Base-by-base conservation (phyloP, 495 filamentous ascomycete species). In the Pyronema omphalodes region DNA sequence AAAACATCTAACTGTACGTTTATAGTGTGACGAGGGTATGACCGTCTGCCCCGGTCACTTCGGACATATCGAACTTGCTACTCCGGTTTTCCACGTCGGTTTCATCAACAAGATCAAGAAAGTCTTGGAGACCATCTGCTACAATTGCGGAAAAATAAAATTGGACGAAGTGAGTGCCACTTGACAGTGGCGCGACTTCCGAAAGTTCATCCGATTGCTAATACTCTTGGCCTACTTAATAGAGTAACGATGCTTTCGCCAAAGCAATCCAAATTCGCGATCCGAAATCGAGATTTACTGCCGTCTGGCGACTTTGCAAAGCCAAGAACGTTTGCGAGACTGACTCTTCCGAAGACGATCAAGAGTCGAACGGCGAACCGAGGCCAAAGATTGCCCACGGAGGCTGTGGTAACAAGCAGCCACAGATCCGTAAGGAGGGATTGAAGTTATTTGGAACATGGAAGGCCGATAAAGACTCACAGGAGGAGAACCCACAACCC, bases 41-140 rank as follows among this genome's bases (percentile, higher is more conserved):
- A 81, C 84, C 36, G 86, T 94, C 66, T 99, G 91, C 68, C 87
- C 88, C 54, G 91, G 91, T 33, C 91, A 99, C 68, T 99, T 95
- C 61, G 91, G 91, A 37, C 93, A 96, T 67, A 95, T 95, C 57
- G 93, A 99, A 66, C 76, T 99, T 52, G 87, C 91, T 9, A 82
- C 81, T 60, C 91, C 91, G 11, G 91, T 96, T 57, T 99, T 82
- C 66, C 91, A 99, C 62, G 86, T 86, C 60, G 84, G 74, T 58
- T 98, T 94, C 69, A 80, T 99, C 69, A 88, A 82, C 58, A 94
- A 95, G 70, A 86, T 88, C 63, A 96, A 99, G 77, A 96, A 94
- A 73, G 73, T 99, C 55, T 74, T 99, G 59, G 91, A 99, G 75
- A 87, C 84, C 35, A 88, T 96, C 64, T 99, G 91, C 75, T 88